Percentiles rank a stretch among this genome's conserved stretches.
phyloP scores from a whole-genome alignment of 257 asterid genomes.

The Lantana camara region DNA sequence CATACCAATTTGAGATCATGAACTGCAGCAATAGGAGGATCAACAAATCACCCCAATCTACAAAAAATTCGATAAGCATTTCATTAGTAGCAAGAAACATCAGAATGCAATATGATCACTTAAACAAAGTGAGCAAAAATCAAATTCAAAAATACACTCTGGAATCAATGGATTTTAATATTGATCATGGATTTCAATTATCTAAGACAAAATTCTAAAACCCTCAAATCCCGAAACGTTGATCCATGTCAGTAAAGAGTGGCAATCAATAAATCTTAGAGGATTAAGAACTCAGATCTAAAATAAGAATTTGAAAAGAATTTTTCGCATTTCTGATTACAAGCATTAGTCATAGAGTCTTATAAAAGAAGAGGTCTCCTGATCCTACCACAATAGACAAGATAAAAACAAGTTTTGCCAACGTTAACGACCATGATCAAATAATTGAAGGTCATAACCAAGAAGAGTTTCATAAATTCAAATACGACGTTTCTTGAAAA shows the following conservation, averaged over 20 bases:
- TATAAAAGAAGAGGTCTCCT: neutral
- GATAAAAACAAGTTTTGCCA: too few species aligned
- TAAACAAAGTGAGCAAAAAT: neutral
- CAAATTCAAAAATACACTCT: neutral
- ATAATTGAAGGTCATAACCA: conserved; percentile 20
- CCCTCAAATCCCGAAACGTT: neutral
- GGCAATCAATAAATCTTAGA: too few species aligned
- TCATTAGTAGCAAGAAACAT: conserved; percentile 5
- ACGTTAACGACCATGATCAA: neutral
- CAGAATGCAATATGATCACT: neutral
- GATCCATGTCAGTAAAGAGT: neutral
- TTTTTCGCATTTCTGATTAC: neutral
- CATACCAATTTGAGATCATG: conserved; percentile 53
- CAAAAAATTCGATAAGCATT: conserved; percentile 17
- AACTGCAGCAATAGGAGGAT: conserved; percentile 29
- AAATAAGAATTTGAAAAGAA: neutral
- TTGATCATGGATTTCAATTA: neutral
- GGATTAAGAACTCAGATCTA: conserved; percentile 26
- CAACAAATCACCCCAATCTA: conserved; percentile 38
- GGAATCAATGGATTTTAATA: neutral
- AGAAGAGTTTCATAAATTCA: neutral
- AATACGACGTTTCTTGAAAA: neutral
- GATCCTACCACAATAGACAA: conserved; percentile 17
- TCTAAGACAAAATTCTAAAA: conserved; percentile 11
- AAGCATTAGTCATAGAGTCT: neutral